Evolutionary conservation across 2,329 filamentous ascomycete genomes (phyloP), one percentile per base, ranked within the genome.

Genomic region (Biscogniauxia mediterranea): DNA sequence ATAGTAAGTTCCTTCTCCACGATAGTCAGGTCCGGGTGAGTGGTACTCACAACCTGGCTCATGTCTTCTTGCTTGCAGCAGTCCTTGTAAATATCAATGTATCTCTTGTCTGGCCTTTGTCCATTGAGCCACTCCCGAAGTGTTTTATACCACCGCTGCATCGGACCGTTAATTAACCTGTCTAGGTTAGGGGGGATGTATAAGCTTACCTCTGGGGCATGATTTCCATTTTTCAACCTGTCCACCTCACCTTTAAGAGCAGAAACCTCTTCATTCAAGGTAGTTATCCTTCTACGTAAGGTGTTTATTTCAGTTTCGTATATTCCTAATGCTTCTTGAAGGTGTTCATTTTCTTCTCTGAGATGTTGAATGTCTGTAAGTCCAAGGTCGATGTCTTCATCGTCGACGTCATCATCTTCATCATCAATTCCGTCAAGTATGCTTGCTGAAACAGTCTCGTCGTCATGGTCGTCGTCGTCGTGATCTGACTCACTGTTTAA

Each of bases 31-130:
- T 73, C 65, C 0, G 75, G 76, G 55, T 77, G 76, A 6, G 67
- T 61, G 7, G 63, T 53, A 0, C 28, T 23, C 4, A 59, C 2
- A 0, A 8, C 59, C 51, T 53, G 52, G 1, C 67, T 71, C 69
- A 74, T 76, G 50, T 72, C 77, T 28, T 76, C 74, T 59, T 78
- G 76, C n/a, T 62, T 68, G 60, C 73, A 77, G 52, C 68, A 66
- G 1, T 66, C 56, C 9, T 52, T 56, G 57, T 74, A 75, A 1
- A 74, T 62, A 0, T 26, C 0, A 1, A n/a, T 2, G 49, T 71
- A 73, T 46, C 6, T 2, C n/a, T 11, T 6, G 0, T 6, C 49
- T n/a, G 11, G 4, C 4, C 26, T 2, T 3, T 49, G 8, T 11
- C 21, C 52, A 1, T n/a, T 17, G 19, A 62, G 21, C 9, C 58